Percentiles rank a stretch among this genome's conserved stretches.
These are phyloP conservation scores for Phytophthora sansomeana DNA, from an alignment of 352 stramenopile genomes.

Conservation along the genomic window DNA sequence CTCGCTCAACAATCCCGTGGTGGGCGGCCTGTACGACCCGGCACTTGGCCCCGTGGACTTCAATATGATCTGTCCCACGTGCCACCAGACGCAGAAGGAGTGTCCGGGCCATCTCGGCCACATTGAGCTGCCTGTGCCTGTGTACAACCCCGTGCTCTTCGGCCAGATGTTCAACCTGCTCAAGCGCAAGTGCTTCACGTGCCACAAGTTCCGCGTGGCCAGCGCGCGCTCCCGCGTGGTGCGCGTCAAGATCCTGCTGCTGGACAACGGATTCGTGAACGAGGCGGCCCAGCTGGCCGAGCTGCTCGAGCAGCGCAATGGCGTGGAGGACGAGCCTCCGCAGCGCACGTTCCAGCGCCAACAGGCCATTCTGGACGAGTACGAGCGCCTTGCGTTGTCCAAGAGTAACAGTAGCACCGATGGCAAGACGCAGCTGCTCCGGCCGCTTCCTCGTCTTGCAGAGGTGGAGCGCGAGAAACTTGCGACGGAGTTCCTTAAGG, in stretches of 20 bases:
- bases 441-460: constrained; percentile 63
- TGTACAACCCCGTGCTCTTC: constrained; percentile 99
- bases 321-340: constrained; percentile 82
- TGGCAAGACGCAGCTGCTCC: constrained; percentile 40
- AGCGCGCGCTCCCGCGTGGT: constrained; percentile 81
- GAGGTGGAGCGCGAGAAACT: constrained; percentile 87
- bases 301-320: constrained; percentile 88
- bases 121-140: constrained; percentile 98
- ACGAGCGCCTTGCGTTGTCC: constrained; percentile 87
- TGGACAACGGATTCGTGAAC: constrained; percentile 90
- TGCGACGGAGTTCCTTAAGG: constrained; percentile 91
- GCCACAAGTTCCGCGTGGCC: constrained; percentile 95
- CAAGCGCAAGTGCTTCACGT: constrained; percentile 98
- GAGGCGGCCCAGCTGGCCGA: constrained; percentile 81
- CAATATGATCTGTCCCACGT: constrained; percentile 95
- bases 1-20: constrained; percentile 93
- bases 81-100: constrained; percentile 94
- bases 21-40: constrained; percentile 97
- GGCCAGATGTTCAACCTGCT: constrained; percentile 95
- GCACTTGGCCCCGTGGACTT: constrained; percentile 94
- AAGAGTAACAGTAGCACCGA: constrained; percentile 37
- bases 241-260: constrained; percentile 92
- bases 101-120: constrained; percentile 99
- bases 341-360: constrained; percentile 80
- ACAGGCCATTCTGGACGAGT: constrained; percentile 90